These are phyloP conservation scores for Metarhizium album DNA, from an alignment of 2,329 filamentous ascomycete genomes.

Conservation along the genomic window DNA sequence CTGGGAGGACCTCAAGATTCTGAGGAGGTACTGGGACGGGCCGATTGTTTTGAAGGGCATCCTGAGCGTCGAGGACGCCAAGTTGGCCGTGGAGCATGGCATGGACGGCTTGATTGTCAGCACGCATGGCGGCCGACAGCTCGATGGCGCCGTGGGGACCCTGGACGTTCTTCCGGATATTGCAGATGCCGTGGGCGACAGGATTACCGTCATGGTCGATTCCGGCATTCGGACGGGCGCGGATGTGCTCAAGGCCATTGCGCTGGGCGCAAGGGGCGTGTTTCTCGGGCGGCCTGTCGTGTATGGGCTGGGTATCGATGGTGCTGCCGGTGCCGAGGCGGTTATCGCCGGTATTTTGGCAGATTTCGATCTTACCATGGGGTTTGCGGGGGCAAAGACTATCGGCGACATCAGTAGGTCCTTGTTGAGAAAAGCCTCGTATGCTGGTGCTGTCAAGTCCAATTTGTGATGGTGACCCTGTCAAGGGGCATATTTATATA, in stretches of 20 bases:
- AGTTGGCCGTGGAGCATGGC: constrained; percentile 24
- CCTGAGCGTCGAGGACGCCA: constrained; percentile 28
- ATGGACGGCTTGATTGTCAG: constrained; percentile 30
- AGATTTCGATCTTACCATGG: constrained; percentile 42
- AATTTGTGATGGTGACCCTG: constrained; percentile 16
- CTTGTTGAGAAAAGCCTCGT: constrained; percentile 22
- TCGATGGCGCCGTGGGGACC: constrained; percentile 31
- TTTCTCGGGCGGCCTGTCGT: constrained; percentile 32
- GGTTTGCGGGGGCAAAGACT: constrained; percentile 37
- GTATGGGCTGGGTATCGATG: constrained; percentile 25
- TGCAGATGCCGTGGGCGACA: constrained; percentile 44
- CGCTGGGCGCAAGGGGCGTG: constrained; percentile 29
- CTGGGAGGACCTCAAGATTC: constrained; percentile 51
- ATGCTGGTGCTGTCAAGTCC: constrained; percentile 22
- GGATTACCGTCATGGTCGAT: constrained; percentile 44
- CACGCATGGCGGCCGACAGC: constrained; percentile 32
- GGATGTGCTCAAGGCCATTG: constrained; percentile 29
- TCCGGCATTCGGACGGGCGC: constrained; percentile 29
- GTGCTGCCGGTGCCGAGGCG: constrained; percentile 42
- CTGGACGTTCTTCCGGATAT: constrained; percentile 41
- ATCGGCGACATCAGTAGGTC: constrained; percentile 25
- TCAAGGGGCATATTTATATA: neutral
- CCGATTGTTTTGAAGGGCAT: constrained; percentile 32
- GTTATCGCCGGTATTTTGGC: constrained; percentile 31
- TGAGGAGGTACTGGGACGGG: constrained; percentile 51